These are phyloP conservation scores for Conticribra guillardii DNA, from an alignment of 108 stramenopile species.

Conservation along the genomic window DNA sequence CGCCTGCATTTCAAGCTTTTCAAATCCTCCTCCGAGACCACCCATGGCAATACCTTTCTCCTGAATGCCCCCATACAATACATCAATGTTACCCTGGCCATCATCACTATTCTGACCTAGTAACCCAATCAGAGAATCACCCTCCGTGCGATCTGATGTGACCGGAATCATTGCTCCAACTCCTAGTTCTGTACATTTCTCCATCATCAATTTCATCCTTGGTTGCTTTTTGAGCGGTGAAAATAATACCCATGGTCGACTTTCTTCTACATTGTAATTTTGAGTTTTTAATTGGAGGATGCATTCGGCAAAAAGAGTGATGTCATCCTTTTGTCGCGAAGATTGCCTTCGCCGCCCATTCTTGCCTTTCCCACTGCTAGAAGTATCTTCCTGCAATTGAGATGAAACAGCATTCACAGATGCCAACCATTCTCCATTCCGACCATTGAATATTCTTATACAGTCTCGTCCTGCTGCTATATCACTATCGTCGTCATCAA, in stretches of 20 bases:
- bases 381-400: background rate
- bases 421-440: slow-evolving; percentile 83
- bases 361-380: background rate
- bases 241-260: slow-evolving; percentile 51
- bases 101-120: background rate
- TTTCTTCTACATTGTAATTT: slow-evolving; percentile 7
- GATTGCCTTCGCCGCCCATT: slow-evolving; percentile 25
- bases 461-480: slow-evolving; percentile 16
- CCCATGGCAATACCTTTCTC: slow-evolving; percentile 10
- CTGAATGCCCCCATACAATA: slow-evolving; percentile 14
- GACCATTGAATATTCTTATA: slow-evolving; percentile 77
- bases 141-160: slow-evolving; percentile 50
- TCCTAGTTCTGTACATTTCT: slow-evolving; percentile 83
- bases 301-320: slow-evolving; percentile 52
- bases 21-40: slow-evolving; percentile 14
- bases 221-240: slow-evolving; percentile 68
- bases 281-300: slow-evolving; percentile 50
- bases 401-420: slow-evolving; percentile 29
- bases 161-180: slow-evolving; percentile 45
- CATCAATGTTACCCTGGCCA: slow-evolving; percentile 9
- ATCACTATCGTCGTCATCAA: background rate
- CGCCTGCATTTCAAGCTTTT: slow-evolving; percentile 60
- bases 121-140: slow-evolving; percentile 6
- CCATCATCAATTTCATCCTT: slow-evolving; percentile 68
- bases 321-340: slow-evolving; percentile 16